Evolutionary conservation across 2,329 filamentous ascomycete genomes (phyloP).

Genomic region (Pezicula carpinea): DNA sequence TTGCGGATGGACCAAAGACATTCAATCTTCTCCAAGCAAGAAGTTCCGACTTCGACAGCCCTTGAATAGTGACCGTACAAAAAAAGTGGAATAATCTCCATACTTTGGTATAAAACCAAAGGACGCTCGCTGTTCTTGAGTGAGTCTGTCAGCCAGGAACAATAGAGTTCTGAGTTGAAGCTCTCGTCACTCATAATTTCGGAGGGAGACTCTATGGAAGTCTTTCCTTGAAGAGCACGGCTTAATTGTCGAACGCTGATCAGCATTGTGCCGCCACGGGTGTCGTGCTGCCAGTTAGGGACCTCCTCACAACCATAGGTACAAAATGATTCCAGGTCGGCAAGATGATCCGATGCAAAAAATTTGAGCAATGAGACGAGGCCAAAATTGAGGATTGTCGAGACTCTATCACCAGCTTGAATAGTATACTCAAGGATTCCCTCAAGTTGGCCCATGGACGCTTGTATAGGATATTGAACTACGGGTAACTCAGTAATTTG

Average conservation of each 20-base stretch:
- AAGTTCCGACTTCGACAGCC: constrained; percentile 52
- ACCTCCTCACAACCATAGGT: constrained; percentile 71
- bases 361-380: constrained; percentile 62
- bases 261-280: constrained; percentile 66
- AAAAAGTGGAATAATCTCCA: constrained; percentile 59
- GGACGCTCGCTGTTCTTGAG: constrained; percentile 56
- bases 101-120: constrained; percentile 62
- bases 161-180: constrained; percentile 56
- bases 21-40: constrained; percentile 41
- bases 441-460: constrained; percentile 57
- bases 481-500: too few relatives aligned
- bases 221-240: constrained; percentile 73
- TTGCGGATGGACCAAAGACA: constrained; percentile 57
- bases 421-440: constrained; percentile 62
- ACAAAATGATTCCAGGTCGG: constrained; percentile 66
- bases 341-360: constrained; percentile 64
- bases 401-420: constrained; percentile 64
- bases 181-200: constrained; percentile 64
- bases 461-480: constrained; percentile 55
- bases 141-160: constrained; percentile 49
- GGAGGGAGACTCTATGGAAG: constrained; percentile 38
- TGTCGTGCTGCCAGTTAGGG: constrained; percentile 65
- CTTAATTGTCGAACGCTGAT: constrained; percentile 61
- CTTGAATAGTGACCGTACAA: constrained; percentile 59
- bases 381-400: constrained; percentile 68